Evolutionary conservation across 2,329 filamentous ascomycete genomes (phyloP), one percentile per base, ranked within the genome.

Genomic region (Aspergillus sp.): DNA sequence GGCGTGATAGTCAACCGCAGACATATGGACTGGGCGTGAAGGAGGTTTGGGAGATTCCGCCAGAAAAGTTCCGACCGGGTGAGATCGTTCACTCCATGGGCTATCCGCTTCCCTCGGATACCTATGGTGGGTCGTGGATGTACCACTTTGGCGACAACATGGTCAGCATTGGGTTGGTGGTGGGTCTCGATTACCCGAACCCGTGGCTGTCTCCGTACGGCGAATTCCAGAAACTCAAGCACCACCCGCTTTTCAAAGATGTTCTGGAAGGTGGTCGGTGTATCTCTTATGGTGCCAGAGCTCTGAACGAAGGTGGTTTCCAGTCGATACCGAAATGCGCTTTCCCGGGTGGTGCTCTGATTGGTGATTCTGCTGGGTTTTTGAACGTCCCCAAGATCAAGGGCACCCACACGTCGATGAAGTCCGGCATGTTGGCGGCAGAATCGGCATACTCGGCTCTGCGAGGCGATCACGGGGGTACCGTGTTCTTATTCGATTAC

Each of bases 131-230:
- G 55, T 89, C 87, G n/a, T 98, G 89, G 83, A 90, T 98, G 87
- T 98, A 98, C 64, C 93, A 98, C 69, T 98, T 97, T 68, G 93
- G 90, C 34, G 91, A 98, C 59, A 98, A 97, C 69, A 79, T 97
- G 59, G 91, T 98, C 50, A 89, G 83, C 56, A 77, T 98, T 47
- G 93, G 93, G 27, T 76, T 97, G 12, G 93, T 98, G 7, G 86
- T 94, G 34, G 90, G 90, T 27, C 78, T 98, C 45, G 93, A 98
- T 73, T 98, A 98, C 67, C 78, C 87, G 38, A 98, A 98, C 69
- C 93, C 93, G 0, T 98, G 91, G 88, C 71, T 97, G 46, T 93
- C 90, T 3, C 93, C 93, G 0, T 98, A 97, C 65, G 81, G 83
- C 48, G 93, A 98, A 66, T 98, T 98, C 68, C 93, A 98, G 68